Conservation (phyloP, 75 land plant genomes). For the Gnetum montanum region DNA sequence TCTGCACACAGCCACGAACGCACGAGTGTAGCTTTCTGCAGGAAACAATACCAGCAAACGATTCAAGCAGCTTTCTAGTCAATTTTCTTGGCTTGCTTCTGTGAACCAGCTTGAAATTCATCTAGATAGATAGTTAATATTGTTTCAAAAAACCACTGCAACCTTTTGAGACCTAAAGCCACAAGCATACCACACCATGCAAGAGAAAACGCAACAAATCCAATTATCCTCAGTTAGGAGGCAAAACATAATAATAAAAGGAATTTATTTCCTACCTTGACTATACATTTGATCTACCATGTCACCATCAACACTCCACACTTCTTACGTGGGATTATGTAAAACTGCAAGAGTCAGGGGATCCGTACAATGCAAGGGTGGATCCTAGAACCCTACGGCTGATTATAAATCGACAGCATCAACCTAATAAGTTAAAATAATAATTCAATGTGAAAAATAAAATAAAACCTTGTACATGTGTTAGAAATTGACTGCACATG, state of each 20-base stretch:
- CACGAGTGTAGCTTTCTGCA: constrained; percentile 30
- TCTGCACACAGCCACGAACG: constrained; percentile 39
- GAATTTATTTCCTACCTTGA: constrained; percentile 24
- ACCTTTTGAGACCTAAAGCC: constrained; percentile 34
- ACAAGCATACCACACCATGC: neutral
- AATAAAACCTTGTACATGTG: no score
- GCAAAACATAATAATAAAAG: neutral
- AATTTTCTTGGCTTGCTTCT: neutral
- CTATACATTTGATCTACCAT: constrained; percentile 48
- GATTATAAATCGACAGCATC: no score
- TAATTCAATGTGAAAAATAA: no score
- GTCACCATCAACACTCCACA: constrained; percentile 30
- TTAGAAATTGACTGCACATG: no score
- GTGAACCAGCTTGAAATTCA: constrained; percentile 30
- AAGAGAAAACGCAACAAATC: neutral
- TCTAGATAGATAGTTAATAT: constrained; percentile 23
- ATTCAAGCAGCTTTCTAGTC: constrained; percentile 14
- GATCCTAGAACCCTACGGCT: no score
- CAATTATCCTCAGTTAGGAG: neutral
- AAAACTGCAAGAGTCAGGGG: neutral
- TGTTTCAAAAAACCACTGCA: constrained; percentile 29
- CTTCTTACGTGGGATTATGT: constrained; percentile 37
- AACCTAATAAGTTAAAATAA: no score
- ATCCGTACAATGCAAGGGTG: no score
- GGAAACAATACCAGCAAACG: constrained; percentile 7